These are phyloP conservation scores for Cylindrodendrum hubeiense DNA, from an alignment of 2,329 filamentous ascomycete genomes.

Conservation along the genomic window DNA sequence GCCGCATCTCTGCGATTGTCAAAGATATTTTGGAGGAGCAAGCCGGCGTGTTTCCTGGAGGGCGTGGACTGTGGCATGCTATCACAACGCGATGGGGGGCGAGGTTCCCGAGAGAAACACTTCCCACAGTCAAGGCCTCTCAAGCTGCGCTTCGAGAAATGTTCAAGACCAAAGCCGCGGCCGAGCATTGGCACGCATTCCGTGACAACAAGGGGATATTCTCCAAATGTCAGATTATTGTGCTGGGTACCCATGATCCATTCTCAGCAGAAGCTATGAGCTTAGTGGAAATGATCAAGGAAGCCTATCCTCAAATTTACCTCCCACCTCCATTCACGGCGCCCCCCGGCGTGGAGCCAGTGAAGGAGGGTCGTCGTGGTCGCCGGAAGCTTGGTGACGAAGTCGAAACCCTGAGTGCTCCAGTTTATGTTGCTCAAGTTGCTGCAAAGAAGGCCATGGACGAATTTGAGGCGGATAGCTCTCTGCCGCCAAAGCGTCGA, in stretches of 20 bases:
- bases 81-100: conserved; percentile 59
- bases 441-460: conserved; percentile 48
- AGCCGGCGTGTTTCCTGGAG: conserved; percentile 64
- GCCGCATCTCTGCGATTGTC: conserved; percentile 43
- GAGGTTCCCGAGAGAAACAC: conserved; percentile 53
- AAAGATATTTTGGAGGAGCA: conserved; percentile 46
- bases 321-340: conserved; percentile 42
- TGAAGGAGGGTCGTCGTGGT: conserved; percentile 44
- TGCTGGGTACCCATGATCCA: conserved; percentile 56
- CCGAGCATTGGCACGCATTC: conserved; percentile 60
- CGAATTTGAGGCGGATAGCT: conserved; percentile 34
- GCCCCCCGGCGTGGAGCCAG: conserved; percentile 26
- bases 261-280: conserved; percentile 55
- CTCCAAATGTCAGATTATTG: conserved; percentile 58
- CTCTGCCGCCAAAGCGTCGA: conserved; percentile 39
- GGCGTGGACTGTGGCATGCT: conserved; percentile 62
- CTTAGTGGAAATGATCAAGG: conserved; percentile 62
- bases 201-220: conserved; percentile 56
- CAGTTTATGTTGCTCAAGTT: conserved; percentile 60
- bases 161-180: conserved; percentile 49
- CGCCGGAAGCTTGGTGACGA: conserved; percentile 55
- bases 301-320: conserved; percentile 55
- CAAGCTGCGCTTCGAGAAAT: conserved; percentile 55
- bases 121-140: conserved; percentile 55
- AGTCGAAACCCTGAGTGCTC: conserved; percentile 63